Evolutionary conservation across 1,284 basidiomycete species (phyloP), one percentile per base, ranked within the genome.

Genomic region (Ganoderma leucocontextum): DNA sequence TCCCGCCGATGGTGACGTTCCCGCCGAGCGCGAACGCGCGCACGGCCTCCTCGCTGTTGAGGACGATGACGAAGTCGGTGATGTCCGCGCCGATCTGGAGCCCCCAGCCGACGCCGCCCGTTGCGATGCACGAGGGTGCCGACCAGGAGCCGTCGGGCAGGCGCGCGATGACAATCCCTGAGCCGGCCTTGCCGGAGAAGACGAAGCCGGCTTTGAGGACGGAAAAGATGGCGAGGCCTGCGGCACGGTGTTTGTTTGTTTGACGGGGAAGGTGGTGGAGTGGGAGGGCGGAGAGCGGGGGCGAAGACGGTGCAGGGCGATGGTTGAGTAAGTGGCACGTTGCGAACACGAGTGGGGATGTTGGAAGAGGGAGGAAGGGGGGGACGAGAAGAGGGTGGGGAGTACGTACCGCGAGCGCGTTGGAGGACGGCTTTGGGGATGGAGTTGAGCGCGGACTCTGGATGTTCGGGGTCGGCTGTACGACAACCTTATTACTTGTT

Each of bases 111-210:
- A 98, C 86, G 66, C 96, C 95, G 33, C 95, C 97, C 0, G 97
- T 99, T n/a, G 95, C 97, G 78, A 99, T 98, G 82, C 97, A 98
- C 55, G 93, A 96, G 0, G 97, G 97, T 1, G 97, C 97, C 60
- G 94, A 96, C 97, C 97, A 99, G 25, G 94, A 96, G 70, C 97
- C 98, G 78, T 99, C 97, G 4, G 95, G 94, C 44, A 99, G 88
- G 19, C 98, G 91, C 12, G 97, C 95, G 75, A 98, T 93, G 78
- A 99, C 96, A 68, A 99, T 82, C 10, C 97, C 97, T 0, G 94
- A 96, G 44, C 97, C 97, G 1, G 95, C 96, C 81, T 97, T 97
- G 63, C 96, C 97, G 10, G 95, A 96, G 86, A 98, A 98, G 66
- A 98, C 90, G 83, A 98, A 98, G 1, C 97, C 96, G 7, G 95